Base-by-base conservation (phyloP, 2,329 filamentous ascomycete species). In the Penicillium sp. region DNA sequence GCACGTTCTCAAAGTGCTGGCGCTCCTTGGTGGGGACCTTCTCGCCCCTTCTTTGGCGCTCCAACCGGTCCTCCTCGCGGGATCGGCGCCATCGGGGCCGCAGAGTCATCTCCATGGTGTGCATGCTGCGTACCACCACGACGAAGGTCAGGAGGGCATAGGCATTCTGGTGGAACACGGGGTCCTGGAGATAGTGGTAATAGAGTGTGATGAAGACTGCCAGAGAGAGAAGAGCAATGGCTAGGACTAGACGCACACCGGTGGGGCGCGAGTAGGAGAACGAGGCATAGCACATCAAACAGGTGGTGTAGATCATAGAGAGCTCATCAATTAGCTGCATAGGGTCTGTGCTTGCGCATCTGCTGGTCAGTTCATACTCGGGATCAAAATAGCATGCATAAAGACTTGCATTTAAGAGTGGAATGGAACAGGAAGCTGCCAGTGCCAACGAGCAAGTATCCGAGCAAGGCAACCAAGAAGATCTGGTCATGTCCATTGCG, bases 121-220 rank as follows among this genome's bases (percentile, higher is more conserved):
- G 88, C 74, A 90, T 84, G 58, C 82, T 85, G 27, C 86, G 81
- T 43, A 86, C 72, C 20, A 93, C 75, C 18, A 91, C 81, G 34
- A 82, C 74, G 4, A 77, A 76, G 0, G 87, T 93, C 35, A 94
- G 71, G 3, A 85, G 62, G 1, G 82, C 86, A 58, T 89, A 94
- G 4, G 84, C 85, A 50, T 81, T 83, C 64, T 94, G 87, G 69
- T 94, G 89, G 66, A 94, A 94, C 1, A 80, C 74, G 0, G 89
- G 87, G 54, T 94, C 84, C 63, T 90, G 87, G 13, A 89, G 81
- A 52, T 87, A 81, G 62, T 89, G 86, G 68, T 95, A 95, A 67
- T 86, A 80, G 32, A 86, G 74, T 11, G 88, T 93, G 65, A 94
- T 90, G 59, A 83, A 85, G 29, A 72, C 67, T n/a, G 79, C 75